These are phyloP conservation scores for Acer negundo DNA, from an alignment of 345 rosid genomes.

Conservation along the genomic window DNA sequence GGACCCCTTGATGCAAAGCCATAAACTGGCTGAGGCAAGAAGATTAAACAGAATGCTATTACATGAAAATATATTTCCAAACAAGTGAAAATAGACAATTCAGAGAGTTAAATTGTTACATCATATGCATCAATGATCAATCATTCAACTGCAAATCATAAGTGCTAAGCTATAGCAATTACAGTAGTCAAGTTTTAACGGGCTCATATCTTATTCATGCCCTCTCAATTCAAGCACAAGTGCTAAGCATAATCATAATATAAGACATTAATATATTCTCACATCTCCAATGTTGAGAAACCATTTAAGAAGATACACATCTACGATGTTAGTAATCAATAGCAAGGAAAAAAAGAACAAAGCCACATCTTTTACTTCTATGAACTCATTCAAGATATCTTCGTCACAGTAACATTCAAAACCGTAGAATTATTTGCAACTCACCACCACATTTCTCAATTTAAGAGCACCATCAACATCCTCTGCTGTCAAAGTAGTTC, in stretches of 20 bases:
- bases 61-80: background rate
- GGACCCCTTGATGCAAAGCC: conserved; percentile 82
- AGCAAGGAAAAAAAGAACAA: no score
- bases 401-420: background rate
- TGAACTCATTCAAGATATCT: no score
- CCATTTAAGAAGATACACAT: no score
- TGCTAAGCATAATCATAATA: background rate
- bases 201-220: conserved; percentile 5
- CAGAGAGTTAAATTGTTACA: background rate
- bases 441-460: conserved; percentile 86
- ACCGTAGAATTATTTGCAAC: background rate
- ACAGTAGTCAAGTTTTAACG: background rate
- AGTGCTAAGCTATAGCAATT: background rate
- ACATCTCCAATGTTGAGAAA: background rate
- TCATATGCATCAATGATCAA: background rate
- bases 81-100: background rate
- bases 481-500: conserved; percentile 66
- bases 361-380: no score
- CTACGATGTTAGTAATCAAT: no score
- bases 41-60: conserved; percentile 22
- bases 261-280: background rate
- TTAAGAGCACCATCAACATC: conserved; percentile 90
- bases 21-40: conserved; percentile 72
- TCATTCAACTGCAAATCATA: conserved; percentile 1
- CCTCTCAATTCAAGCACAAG: conserved; percentile 9